phyloP scores from a whole-genome alignment of 2,329 filamentous ascomycete species.

The Hymenoscyphus linearis region DNA sequence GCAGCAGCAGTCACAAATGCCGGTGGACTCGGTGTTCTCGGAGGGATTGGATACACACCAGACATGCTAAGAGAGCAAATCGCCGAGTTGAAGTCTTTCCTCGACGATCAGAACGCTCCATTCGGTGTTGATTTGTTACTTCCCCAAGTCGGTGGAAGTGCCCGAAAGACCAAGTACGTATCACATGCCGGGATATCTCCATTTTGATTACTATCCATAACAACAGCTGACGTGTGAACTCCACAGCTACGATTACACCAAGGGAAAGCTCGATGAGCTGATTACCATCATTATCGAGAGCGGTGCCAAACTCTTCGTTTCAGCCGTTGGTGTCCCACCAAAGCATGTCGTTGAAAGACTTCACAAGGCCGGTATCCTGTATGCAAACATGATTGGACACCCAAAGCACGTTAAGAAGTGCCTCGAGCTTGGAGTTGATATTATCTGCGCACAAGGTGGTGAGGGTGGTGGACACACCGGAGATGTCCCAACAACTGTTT shows the following conservation, averaged over 20 bases:
- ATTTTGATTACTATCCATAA: conserved; percentile 15
- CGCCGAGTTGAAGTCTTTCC: conserved; percentile 81
- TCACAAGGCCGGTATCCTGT: conserved; percentile 80
- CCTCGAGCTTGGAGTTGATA: conserved; percentile 83
- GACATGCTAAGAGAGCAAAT: conserved; percentile 97
- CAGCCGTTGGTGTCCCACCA: conserved; percentile 89
- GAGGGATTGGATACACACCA: conserved; percentile 91
- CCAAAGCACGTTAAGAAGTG: conserved; percentile 98
- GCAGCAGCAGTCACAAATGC: conserved; percentile 96
- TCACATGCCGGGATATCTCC: conserved; percentile 9
- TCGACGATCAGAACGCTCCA: conserved; percentile 86
- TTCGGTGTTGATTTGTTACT: conserved; percentile 93
- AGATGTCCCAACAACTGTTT: conserved; percentile 79
- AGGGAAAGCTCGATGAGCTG: conserved; percentile 92
- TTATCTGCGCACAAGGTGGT: conserved; percentile 97
- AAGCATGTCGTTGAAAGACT: conserved; percentile 84
- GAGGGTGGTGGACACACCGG: conserved; percentile 97
- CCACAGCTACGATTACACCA: conserved; percentile 95
- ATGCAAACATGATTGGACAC: conserved; percentile 99
- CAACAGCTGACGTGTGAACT: conserved; percentile 18
- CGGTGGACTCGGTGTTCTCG: conserved; percentile 92
- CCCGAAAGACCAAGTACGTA: conserved; percentile 83
- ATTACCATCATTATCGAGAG: conserved; percentile 89
- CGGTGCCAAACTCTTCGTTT: conserved; percentile 90
- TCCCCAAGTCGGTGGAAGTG: conserved; percentile 89